Evolutionary conservation across 2,329 filamentous ascomycete species (phyloP).

Genomic region (Polychaeton citri): DNA sequence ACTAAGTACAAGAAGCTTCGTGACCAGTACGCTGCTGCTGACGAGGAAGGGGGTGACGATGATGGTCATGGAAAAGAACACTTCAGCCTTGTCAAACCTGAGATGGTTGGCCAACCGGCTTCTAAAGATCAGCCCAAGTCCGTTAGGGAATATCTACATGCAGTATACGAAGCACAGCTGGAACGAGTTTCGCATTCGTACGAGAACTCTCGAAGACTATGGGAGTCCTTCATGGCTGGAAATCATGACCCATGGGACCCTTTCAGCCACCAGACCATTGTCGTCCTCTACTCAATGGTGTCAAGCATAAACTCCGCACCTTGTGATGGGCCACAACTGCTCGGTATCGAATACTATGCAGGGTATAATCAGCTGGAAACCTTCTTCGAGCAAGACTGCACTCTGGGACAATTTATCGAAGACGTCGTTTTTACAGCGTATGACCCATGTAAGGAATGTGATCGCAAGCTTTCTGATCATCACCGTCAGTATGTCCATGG

Average conservation of each 20-base stretch:
- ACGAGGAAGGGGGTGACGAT: slow-evolving; percentile 23
- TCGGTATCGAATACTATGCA: slow-evolving; percentile 76
- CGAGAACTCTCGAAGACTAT: slow-evolving; percentile 83
- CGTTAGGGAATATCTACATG: slow-evolving; percentile 85
- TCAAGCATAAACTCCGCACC: slow-evolving; percentile 90
- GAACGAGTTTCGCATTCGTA: slow-evolving; percentile 92
- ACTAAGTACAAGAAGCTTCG: slow-evolving; percentile 70
- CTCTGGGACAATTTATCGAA: slow-evolving; percentile 88
- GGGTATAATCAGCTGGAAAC: slow-evolving; percentile 65
- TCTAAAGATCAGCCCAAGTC: slow-evolving; percentile 76
- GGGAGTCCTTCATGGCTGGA: slow-evolving; percentile 87
- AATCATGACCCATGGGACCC: slow-evolving; percentile 87
- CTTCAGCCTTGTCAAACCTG: slow-evolving; percentile 84
- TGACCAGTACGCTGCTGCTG: slow-evolving; percentile 47
- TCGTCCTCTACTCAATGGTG: slow-evolving; percentile 83
- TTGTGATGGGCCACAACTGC: slow-evolving; percentile 79
- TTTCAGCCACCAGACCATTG: slow-evolving; percentile 90
- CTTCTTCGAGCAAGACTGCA: slow-evolving; percentile 72
- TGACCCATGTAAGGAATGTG: slow-evolving; percentile 70
- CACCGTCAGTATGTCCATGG: slow-evolving; percentile 96
- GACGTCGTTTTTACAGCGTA: slow-evolving; percentile 68
- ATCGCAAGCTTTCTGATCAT: slow-evolving; percentile 79
- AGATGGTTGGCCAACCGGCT: slow-evolving; percentile 84
- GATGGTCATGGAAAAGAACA: slow-evolving; percentile 25
- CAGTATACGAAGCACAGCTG: slow-evolving; percentile 92